Base-by-base conservation (phyloP, 345 rosid genomes). In the Brassica rapa region DNA sequence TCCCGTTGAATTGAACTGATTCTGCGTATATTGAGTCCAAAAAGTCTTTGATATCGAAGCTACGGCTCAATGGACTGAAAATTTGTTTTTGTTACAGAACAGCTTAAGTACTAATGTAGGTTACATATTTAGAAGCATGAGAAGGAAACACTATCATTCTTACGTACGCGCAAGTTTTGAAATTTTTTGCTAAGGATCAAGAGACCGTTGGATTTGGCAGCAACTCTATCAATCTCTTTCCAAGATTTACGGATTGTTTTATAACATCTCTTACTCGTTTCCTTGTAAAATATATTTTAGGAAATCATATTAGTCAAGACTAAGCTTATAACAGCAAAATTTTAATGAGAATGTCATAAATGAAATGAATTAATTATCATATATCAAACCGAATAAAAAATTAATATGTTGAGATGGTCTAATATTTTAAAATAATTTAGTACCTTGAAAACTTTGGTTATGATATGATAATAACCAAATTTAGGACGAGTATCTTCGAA, bases 211-310 rank as follows among this genome's bases (percentile, higher is more conserved):
- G 83, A 74, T 63, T 77, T 30, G 5, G 89, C 80, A 64, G 96
- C 93, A 64, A 89, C 65, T 68, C 73, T 74, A 14, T 88, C 86
- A 33, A 93, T 89, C 65, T 77, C 86, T 0, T 33, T 39, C 96
- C 94, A 93, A 1, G 93, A 91, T 15, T 77, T 68, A 27, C 76
- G 70, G 76, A 93, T 84, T 0, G 82, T 84, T 23, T 84, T 73
- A 46, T 84, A 84, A 82, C 98, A 91, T 27, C 84, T 87, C 82
- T 81, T 77, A 68, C 94, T 90, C 0, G 85, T 79, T 80, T 86
- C 88, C 98, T 93, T n/a, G 56, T 51, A 51, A 51, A 51, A 51
- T n/a, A 51, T 51, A n/a, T 51, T 51, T 51, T 51, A n/a, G 21
- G 56, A 51, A 51, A 51, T 51, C 56, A 51, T 51, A 51, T n/a